Evolutionary conservation across 2,329 filamentous ascomycete species (phyloP), one percentile per base, ranked within the genome.

Genomic region (Cladosporium sp.): DNA sequence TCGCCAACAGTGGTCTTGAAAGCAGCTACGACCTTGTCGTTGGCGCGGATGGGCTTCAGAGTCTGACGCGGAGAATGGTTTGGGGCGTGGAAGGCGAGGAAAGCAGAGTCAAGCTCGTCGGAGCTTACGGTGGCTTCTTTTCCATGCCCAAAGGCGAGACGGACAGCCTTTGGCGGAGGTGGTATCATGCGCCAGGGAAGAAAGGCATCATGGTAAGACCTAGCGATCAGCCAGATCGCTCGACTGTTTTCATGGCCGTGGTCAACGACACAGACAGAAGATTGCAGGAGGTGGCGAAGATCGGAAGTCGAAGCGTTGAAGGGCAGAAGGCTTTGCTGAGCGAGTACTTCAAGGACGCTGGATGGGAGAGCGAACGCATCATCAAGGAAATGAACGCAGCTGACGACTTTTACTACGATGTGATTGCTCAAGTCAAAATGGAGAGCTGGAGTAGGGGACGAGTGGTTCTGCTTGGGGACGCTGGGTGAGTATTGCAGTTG

Each of bases 341-440:
- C 20, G 65, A 68, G 47, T 66, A 66, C 40, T 70, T 71, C 36
- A 25, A 54, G 7, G 64, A 64, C 36, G 65, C 60, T 5, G 68
- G 65, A 8, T 72, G 69, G 70, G 66, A 71, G 38, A 63, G 62
- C 34, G 43, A 59, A 15, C 55, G 69, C 20, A 58, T 71, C 4
- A 45, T 69, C 2, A 42, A 59, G 19, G 69, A 65, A 50, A 67
- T 72, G 68, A 54, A 67, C 11, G 45, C 38, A 2, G 57, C 68
- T 8, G 63, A 70, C 1, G 70, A 72, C 49, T 72, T 72, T 60
- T 72, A 72, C 63, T 69, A 68, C 50, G 60, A 65, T n/a, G 64
- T 64, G 58, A 56, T 71, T 4, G 69, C 66, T 39, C 70, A 73
- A 58, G 63, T 72, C 14, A 65, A 67, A 43, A 65, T 71, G 64